Evolutionary conservation across 2,329 filamentous ascomycete genomes (phyloP).

Genomic region (Fusarium camptoceras): DNA sequence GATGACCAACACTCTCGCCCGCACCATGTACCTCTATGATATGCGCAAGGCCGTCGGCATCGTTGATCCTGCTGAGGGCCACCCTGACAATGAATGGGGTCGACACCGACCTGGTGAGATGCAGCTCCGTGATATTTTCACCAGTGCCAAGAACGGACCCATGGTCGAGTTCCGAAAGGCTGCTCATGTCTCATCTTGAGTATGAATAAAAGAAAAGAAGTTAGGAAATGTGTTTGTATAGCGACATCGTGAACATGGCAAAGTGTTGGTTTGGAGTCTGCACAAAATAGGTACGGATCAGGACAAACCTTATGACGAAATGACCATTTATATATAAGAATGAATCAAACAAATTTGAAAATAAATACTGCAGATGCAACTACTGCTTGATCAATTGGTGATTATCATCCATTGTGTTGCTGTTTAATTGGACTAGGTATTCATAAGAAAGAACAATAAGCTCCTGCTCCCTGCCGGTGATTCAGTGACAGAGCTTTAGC

Average conservation of each 20-base stretch:
- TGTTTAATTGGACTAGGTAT: neutral
- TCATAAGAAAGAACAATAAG: neutral
- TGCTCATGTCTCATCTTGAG: conserved; percentile 29
- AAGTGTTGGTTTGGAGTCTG: neutral
- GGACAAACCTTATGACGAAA: neutral
- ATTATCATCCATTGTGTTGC: neutral
- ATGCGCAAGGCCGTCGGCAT: conserved; percentile 63
- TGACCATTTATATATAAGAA: neutral
- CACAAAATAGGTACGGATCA: neutral
- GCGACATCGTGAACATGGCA: neutral
- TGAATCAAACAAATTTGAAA: conserved; percentile 1
- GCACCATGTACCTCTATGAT: conserved; percentile 72
- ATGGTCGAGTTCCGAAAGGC: conserved; percentile 69
- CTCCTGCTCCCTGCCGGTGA: neutral
- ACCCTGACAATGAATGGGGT: conserved; percentile 62
- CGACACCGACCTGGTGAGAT: conserved; percentile 70
- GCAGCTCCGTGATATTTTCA: conserved; percentile 79
- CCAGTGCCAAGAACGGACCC: conserved; percentile 77
- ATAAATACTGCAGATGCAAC: neutral
- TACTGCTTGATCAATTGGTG: neutral
- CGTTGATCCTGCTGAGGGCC: conserved; percentile 65
- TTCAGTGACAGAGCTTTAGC: conserved; percentile 19
- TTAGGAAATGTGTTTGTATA: neutral
- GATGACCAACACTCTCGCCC: conserved; percentile 71
- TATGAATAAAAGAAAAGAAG: neutral